These are phyloP conservation scores for Pleomassaria siparia DNA, from an alignment of 2,329 filamentous ascomycete genomes.

Conservation along the genomic window DNA sequence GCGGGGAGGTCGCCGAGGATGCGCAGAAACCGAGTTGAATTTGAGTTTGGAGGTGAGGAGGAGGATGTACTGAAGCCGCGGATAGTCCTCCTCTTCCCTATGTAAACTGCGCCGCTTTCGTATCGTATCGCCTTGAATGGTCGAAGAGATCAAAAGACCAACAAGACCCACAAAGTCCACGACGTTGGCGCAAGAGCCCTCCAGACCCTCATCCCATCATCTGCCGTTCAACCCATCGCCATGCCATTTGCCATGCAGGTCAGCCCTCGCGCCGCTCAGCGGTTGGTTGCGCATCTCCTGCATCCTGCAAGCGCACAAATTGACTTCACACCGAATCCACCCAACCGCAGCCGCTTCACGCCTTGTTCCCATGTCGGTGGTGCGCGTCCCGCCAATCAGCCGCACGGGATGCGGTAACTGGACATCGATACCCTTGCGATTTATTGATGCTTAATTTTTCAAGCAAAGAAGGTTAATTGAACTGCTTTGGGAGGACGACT, in stretches of 20 bases:
- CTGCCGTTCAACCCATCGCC: background rate
- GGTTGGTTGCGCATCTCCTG: background rate
- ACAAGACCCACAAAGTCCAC: no score
- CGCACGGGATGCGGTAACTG: constrained; percentile 3
- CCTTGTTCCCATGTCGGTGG: background rate
- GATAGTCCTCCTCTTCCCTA: background rate
- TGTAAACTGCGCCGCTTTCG: background rate
- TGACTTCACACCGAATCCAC: background rate
- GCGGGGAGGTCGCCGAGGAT: background rate
- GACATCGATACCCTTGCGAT: background rate
- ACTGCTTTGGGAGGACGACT: constrained; percentile 6
- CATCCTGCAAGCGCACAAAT: constrained; percentile 1
- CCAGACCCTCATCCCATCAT: background rate
- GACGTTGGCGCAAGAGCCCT: background rate
- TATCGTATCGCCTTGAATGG: background rate
- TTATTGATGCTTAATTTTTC: background rate
- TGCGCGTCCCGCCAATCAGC: constrained; percentile 2
- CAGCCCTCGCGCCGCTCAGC: background rate
- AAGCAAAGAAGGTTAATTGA: constrained; percentile 4
- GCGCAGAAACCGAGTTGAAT: background rate
- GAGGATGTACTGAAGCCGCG: background rate
- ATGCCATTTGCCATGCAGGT: background rate
- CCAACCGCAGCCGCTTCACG: background rate
- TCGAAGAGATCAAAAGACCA: no score
- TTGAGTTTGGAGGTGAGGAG: background rate